Evolutionary conservation across 768 basidiomycete genomes (phyloP).

Genomic region (Mycena rebaudengoi): DNA sequence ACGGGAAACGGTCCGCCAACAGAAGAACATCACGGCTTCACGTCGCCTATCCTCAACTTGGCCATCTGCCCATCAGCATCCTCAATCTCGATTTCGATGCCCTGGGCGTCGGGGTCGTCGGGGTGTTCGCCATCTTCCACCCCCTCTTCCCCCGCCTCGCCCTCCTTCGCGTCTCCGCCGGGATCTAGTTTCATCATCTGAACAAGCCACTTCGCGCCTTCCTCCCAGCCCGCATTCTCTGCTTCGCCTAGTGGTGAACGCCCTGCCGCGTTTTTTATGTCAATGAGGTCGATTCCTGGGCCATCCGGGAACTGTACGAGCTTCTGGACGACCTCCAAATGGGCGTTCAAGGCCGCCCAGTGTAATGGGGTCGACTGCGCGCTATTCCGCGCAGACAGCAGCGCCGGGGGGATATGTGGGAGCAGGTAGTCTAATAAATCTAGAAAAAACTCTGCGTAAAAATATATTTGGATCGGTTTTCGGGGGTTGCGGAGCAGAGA

Average conservation of each 20-base stretch:
- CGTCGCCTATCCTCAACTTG: conserved; percentile 64
- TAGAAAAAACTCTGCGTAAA: conserved; percentile 59
- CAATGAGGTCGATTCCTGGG: conserved; percentile 75
- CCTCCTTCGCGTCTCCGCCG: conserved; percentile 45
- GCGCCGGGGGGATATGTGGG: conserved; percentile 59
- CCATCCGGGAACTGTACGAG: conserved; percentile 66
- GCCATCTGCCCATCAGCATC: conserved; percentile 77
- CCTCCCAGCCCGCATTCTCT: conserved; percentile 82
- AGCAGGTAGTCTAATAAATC: conserved; percentile 82
- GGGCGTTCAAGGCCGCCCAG: conserved; percentile 90
- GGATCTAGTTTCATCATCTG: conserved; percentile 80
- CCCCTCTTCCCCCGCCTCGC: conserved; percentile 45
- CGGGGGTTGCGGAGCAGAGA: conserved; percentile 12
- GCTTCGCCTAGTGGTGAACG: conserved; percentile 84
- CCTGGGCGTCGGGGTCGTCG: conserved; percentile 43
- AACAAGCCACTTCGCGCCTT: conserved; percentile 85
- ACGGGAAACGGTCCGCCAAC: too few relatives aligned
- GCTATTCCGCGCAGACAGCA: conserved; percentile 70
- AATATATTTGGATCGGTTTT: conserved; percentile 42
- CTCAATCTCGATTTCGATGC: conserved; percentile 72
- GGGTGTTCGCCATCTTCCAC: conserved; percentile 44
- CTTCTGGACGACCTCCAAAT: conserved; percentile 66
- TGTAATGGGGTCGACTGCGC: conserved; percentile 87
- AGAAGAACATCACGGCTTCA: conserved; percentile 7
- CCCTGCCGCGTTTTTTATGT: conserved; percentile 77